Percentiles rank a stretch among this genome's conserved stretches.
These are phyloP conservation scores for Mortierella alpina DNA, from an alignment of 192 early-diverging fungal genomes.

Conservation along the genomic window DNA sequence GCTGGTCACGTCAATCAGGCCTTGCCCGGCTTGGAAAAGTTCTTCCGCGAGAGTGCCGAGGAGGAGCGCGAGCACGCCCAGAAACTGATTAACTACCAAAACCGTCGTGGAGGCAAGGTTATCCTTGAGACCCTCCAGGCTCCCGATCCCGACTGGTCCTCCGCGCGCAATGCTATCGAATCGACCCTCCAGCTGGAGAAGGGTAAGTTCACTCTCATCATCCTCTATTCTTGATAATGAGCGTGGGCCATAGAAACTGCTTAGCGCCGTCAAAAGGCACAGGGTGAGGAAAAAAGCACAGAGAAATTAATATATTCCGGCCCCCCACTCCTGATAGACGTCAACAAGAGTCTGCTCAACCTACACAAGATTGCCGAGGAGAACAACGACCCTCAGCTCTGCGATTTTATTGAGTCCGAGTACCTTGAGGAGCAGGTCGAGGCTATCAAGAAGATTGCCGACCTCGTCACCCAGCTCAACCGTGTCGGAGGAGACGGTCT, in stretches of 20 bases:
- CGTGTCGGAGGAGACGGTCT: constrained; percentile 64
- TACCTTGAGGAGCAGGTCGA: constrained; percentile 66
- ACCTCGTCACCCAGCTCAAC: constrained; percentile 66
- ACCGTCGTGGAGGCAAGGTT: constrained; percentile 66
- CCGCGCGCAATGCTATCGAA: constrained; percentile 69
- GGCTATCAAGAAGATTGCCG: constrained; percentile 65
- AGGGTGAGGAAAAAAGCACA: neutral
- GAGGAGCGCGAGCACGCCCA: constrained; percentile 63
- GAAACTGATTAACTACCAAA: constrained; percentile 64
- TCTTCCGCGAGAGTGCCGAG: constrained; percentile 60
- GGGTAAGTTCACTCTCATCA: constrained; percentile 33
- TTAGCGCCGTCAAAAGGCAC: neutral
- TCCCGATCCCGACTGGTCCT: constrained; percentile 64
- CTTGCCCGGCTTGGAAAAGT: constrained; percentile 67
- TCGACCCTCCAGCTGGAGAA: constrained; percentile 67
- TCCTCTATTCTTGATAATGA: neutral
- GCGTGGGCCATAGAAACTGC: neutral
- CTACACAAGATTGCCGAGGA: constrained; percentile 64
- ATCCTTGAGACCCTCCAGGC: constrained; percentile 62
- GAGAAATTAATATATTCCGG: too few relatives aligned
- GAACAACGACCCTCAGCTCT: constrained; percentile 65
- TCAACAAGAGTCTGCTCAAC: constrained; percentile 68
- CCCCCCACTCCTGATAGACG: constrained; percentile 42
- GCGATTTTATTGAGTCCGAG: constrained; percentile 62
- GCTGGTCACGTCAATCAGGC: constrained; percentile 57